Conservation (phyloP, 2,329 filamentous ascomycete species). For the Xylariomycetidae sp. region DNA sequence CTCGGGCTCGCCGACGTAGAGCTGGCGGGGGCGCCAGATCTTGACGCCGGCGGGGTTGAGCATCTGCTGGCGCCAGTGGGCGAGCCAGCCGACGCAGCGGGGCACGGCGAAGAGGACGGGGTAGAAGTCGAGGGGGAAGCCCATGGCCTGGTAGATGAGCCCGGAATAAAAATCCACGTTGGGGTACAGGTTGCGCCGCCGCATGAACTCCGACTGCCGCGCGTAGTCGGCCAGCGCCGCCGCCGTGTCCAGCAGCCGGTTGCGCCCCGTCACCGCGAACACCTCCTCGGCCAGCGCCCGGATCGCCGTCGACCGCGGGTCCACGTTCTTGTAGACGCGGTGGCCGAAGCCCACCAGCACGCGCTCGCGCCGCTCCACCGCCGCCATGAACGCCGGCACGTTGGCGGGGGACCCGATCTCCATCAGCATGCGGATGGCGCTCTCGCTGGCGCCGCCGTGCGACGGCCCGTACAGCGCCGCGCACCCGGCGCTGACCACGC, state of each 20-base stretch:
- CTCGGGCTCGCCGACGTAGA: constrained; percentile 40
- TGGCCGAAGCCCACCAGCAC: constrained; percentile 52
- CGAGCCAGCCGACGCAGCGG: constrained; percentile 44
- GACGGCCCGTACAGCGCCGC: constrained; percentile 50
- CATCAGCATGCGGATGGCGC: constrained; percentile 48
- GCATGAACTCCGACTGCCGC: constrained; percentile 41
- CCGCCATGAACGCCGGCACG: constrained; percentile 42
- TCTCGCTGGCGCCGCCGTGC: constrained; percentile 54
- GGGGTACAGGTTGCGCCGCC: constrained; percentile 41
- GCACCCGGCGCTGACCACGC: constrained; percentile 45
- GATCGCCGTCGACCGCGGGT: constrained; percentile 46
- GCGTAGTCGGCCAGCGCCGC: constrained; percentile 39
- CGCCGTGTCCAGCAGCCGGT: constrained; percentile 44
- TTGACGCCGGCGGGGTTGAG: constrained; percentile 40
- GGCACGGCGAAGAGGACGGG: constrained; percentile 46
- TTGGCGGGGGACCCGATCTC: constrained; percentile 45
- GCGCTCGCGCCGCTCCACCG: constrained; percentile 43
- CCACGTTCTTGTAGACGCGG: constrained; percentile 47
- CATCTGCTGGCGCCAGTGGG: constrained; percentile 47
- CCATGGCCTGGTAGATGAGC: constrained; percentile 47
- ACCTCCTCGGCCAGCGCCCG: constrained; percentile 42
- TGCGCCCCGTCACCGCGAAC: constrained; percentile 44
- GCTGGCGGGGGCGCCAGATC: constrained; percentile 44
- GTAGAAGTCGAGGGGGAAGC: constrained; percentile 47
- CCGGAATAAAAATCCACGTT: constrained; percentile 49